These are phyloP conservation scores for Backusella westeae DNA, from an alignment of 192 early-diverging fungal genomes.

Conservation along the genomic window DNA sequence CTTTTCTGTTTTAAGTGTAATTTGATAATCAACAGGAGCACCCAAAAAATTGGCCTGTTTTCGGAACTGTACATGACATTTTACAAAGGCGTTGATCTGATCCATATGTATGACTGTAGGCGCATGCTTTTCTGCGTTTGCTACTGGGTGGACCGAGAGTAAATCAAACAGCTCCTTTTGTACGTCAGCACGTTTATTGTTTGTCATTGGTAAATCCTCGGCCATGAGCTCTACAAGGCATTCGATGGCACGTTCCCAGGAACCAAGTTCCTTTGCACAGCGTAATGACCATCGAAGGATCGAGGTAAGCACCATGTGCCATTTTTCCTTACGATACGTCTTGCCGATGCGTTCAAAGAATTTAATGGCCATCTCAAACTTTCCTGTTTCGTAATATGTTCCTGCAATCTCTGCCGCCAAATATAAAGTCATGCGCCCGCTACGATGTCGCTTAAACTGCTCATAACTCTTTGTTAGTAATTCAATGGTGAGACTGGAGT, in stretches of 20 bases:
- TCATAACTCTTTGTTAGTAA: constrained; percentile 92
- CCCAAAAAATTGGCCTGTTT: constrained; percentile 54
- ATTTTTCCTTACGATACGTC: constrained; percentile 86
- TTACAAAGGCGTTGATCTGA: constrained; percentile 59
- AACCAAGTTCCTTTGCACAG: constrained; percentile 69
- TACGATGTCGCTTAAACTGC: constrained; percentile 73
- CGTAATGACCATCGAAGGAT: constrained; percentile 62
- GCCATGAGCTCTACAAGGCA: constrained; percentile 72
- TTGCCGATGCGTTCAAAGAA: constrained; percentile 89
- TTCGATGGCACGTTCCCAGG: constrained; percentile 61
- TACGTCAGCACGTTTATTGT: constrained; percentile 29
- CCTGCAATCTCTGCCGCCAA: constrained; percentile 87
- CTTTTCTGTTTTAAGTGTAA: constrained; percentile 43
- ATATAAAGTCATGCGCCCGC: constrained; percentile 78
- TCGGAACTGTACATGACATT: constrained; percentile 47
- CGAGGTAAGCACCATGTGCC: constrained; percentile 67
- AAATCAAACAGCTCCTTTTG: constrained; percentile 40
- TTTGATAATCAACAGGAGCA: constrained; percentile 55
- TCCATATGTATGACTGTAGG: constrained; percentile 54
- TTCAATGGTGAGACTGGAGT: constrained; percentile 71
- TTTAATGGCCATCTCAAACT: constrained; percentile 80
- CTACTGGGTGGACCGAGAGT: constrained; percentile 24
- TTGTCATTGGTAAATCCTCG: constrained; percentile 27
- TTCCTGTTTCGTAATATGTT: constrained; percentile 72
- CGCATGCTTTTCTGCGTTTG: constrained; percentile 24